phyloP scores from a whole-genome alignment of 495 filamentous ascomycete species.

The Viridothelium virens region DNA sequence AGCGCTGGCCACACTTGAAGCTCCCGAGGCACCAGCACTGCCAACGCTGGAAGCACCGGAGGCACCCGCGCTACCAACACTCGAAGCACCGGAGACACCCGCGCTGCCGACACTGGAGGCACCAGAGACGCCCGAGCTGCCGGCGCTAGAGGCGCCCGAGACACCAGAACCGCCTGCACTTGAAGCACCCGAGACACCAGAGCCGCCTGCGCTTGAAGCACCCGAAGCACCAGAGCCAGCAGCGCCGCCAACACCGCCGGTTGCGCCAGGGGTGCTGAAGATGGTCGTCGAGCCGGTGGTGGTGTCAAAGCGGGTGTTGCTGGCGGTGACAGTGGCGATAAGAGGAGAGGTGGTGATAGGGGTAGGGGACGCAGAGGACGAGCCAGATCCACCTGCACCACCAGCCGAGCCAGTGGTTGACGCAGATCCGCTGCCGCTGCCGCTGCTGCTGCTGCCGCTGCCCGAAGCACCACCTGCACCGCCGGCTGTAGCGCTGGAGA shows the following conservation, averaged over 20 bases:
- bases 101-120: constrained; percentile 10
- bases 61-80: background rate
- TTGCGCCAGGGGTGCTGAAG: constrained; percentile 27
- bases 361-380: constrained; percentile 11
- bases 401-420: background rate
- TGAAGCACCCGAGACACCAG: constrained; percentile 16
- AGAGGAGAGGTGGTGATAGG: constrained; percentile 30
- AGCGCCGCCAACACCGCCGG: constrained; percentile 22
- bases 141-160: constrained; percentile 14
- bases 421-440: constrained; percentile 22
- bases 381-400: background rate
- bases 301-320: constrained; percentile 21
- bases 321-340: constrained; percentile 26
- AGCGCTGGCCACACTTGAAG: constrained; percentile 10
- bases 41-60: constrained; percentile 13
- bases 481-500: constrained; percentile 18
- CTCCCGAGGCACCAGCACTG: constrained; percentile 9
- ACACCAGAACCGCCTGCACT: background rate
- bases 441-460: constrained; percentile 21
- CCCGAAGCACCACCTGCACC: constrained; percentile 23
- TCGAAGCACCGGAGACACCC: constrained; percentile 7
- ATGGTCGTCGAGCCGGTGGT: constrained; percentile 32
- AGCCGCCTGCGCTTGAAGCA: constrained; percentile 26
- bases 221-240: constrained; percentile 24
- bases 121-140: constrained; percentile 18